phyloP scores from a whole-genome alignment of 2,329 filamentous ascomycete species.

The Escovopsis sp. region DNA sequence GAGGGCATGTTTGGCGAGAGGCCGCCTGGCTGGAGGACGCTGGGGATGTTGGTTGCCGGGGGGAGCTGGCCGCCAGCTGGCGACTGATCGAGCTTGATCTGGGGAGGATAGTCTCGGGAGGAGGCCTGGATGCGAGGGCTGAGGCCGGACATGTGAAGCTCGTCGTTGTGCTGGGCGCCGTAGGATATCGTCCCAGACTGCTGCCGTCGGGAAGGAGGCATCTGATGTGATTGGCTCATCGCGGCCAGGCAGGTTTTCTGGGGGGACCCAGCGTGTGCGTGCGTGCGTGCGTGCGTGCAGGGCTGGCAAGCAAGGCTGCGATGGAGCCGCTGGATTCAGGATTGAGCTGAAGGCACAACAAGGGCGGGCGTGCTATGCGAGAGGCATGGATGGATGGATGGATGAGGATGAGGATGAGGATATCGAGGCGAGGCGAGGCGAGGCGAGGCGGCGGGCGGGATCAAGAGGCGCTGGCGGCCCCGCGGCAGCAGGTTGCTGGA shows the following conservation, averaged over 20 bases:
- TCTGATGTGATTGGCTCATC: conserved; percentile 29
- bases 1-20: conserved; percentile 22
- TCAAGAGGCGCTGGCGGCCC: conserved; percentile 6
- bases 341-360: background rate
- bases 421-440: no score
- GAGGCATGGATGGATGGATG: conserved; percentile 1
- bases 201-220: conserved; percentile 17
- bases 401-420: background rate
- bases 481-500: conserved; percentile 4
- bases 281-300: no score
- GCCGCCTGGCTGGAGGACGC: conserved; percentile 44
- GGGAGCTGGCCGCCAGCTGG: conserved; percentile 21
- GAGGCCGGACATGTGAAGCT: conserved; percentile 39
- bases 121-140: conserved; percentile 29
- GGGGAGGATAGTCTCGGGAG: conserved; percentile 34
- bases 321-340: background rate
- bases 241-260: background rate
- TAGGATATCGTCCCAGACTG: conserved; percentile 12
- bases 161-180: conserved; percentile 26
- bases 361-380: conserved; percentile 1
- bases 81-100: conserved; percentile 36
- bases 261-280: no score
- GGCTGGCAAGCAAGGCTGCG: conserved; percentile 2
- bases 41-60: conserved; percentile 33
- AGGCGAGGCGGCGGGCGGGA: conserved; percentile 4